Evolutionary conservation across 768 basidiomycete genomes (phyloP).

Genomic region (Aureoboletus auriporus): DNA sequence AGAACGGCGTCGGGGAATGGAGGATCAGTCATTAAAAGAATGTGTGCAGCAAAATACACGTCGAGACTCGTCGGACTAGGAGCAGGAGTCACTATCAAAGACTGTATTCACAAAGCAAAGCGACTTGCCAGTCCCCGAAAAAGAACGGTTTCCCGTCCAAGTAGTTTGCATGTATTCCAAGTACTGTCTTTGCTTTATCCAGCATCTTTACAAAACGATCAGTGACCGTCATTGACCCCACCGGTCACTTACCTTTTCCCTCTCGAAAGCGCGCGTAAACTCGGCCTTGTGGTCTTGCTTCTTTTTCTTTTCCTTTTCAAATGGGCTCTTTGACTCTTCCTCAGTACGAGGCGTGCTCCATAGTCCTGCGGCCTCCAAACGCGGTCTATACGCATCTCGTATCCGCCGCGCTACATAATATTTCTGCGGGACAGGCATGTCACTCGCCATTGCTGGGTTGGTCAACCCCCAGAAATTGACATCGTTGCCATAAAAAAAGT

Average conservation of each 20-base stretch:
- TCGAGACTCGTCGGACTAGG: slow-evolving; percentile 62
- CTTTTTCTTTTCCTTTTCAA: slow-evolving; percentile 31
- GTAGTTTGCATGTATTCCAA: slow-evolving; percentile 58
- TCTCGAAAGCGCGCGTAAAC: slow-evolving; percentile 56
- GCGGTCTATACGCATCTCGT: slow-evolving; percentile 49
- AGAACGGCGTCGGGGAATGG: slow-evolving; percentile 61
- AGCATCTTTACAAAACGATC: slow-evolving; percentile 42
- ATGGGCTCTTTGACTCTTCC: slow-evolving; percentile 37
- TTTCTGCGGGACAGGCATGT: slow-evolving; percentile 63
- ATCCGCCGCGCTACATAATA: slow-evolving; percentile 71
- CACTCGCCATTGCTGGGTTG: slow-evolving; percentile 47
- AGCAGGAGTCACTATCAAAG: not conserved
- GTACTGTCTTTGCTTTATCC: slow-evolving; percentile 51
- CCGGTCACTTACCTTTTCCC: slow-evolving; percentile 46
- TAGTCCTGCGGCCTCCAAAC: slow-evolving; percentile 60
- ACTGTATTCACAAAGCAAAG: not conserved
- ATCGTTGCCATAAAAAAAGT: slow-evolving; percentile 57
- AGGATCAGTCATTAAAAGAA: slow-evolving; percentile 54
- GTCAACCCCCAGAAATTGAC: slow-evolving; percentile 62
- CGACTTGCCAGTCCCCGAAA: slow-evolving; percentile 44
- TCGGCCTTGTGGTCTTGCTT: slow-evolving; percentile 33
- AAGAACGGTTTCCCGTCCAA: slow-evolving; percentile 50
- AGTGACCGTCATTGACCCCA: not conserved
- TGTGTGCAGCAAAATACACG: slow-evolving; percentile 61
- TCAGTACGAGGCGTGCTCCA: slow-evolving; percentile 47